Base-by-base conservation (phyloP, 192 early-diverging fungal genomes). In the Chytriomyces hyalinus region DNA sequence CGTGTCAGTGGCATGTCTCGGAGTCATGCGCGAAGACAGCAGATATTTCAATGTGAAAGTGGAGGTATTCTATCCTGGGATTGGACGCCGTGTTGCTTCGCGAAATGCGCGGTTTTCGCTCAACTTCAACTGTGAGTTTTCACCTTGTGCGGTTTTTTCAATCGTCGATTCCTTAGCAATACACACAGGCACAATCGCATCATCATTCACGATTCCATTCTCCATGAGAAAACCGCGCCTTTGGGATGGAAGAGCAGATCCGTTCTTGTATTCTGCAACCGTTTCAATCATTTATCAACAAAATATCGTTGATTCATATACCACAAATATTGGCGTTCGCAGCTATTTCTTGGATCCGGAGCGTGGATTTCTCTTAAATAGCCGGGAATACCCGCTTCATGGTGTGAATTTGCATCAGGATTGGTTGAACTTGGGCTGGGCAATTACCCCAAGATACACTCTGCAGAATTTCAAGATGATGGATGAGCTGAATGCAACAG, bases 331-430 rank as follows among this genome's bases (percentile, higher is more conserved):
- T 28, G 73, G 73, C 9, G 73, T 65, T 5, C 61, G 73, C 6
- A 65, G 44, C 49, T 75, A 65, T 28, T 28, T 51, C 5, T 20
- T 75, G 5, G 62, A 75, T 47, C 48, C 63, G 13, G 17, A 65
- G 44, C 11, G 9, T 5, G 73, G 73, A 45, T 75, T 75, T 50
- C 50, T 75, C 26, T 44, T 75, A 10, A 75, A 75, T 53, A 64
- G 73, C 13, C 43, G 48, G 1, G 47, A 61, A 13, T 75, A 75
- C 44, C 36, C 61, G 6, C 47, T 75, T 5, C 36, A 75, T 49
- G 73, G 73, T 26, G 73, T 65, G 6, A 75, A 65, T 51, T 43
- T 75, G 17, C 73, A 75, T 43, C 73, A 75, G 66, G 73, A 75
- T 49, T 75, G 61, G 48, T 24, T 10, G 9, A 53, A 51, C 44